A percentile compares a stretch with the other conserved stretches of the same genome.
Conservation (phyloP, 2,329 filamentous ascomycete genomes). For the Claviceps arundinis region DNA sequence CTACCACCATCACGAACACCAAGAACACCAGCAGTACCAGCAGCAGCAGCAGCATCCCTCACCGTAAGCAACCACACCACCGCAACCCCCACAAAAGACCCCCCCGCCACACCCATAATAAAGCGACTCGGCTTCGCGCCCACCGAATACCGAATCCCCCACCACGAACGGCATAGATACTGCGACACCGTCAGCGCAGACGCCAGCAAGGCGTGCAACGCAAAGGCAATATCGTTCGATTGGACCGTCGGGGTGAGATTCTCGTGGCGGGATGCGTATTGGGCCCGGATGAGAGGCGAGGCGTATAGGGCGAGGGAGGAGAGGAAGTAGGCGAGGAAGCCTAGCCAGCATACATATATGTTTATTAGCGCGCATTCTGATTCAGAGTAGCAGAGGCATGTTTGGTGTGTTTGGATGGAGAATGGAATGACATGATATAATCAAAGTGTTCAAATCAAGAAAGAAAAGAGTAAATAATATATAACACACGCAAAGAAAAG, state of each 20-base stretch:
- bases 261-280: constrained; percentile 72
- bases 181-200: constrained; percentile 65
- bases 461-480: too few relatives aligned
- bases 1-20: too few relatives aligned
- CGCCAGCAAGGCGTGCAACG: constrained; percentile 63
- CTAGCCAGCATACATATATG: constrained; percentile 38
- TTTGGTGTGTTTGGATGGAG: too few relatives aligned
- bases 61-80: neutral
- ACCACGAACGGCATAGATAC: constrained; percentile 59
- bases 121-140: constrained; percentile 43
- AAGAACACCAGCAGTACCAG: too few relatives aligned
- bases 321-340: constrained; percentile 62
- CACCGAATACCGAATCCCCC: constrained; percentile 56
- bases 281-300: constrained; percentile 59
- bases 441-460: too few relatives aligned
- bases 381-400: too few relatives aligned
- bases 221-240: constrained; percentile 84
- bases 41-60: too few relatives aligned
- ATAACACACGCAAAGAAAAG: too few relatives aligned
- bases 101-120: constrained; percentile 57
- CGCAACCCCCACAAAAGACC: constrained; percentile 48
- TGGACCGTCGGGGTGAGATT: constrained; percentile 71
- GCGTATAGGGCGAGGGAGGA: constrained; percentile 68
- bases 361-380: neutral
- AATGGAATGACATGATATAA: too few relatives aligned